Base-by-base conservation (phyloP, 2,329 filamentous ascomycete genomes). In the Fonsecaea erecta region DNA sequence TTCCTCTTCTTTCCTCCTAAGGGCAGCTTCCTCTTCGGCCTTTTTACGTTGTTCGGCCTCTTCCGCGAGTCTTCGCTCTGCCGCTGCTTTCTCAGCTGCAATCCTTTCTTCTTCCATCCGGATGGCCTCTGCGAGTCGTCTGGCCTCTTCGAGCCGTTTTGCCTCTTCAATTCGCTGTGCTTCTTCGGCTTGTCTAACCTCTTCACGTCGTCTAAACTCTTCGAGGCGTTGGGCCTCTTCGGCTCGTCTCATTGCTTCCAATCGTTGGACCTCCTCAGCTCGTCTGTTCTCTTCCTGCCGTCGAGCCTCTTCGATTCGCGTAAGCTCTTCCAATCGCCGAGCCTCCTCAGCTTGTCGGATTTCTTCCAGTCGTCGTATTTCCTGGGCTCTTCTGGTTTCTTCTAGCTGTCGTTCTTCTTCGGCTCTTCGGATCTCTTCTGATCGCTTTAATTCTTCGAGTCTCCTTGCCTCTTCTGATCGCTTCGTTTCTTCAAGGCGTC, bases 1-100 rank as follows among this genome's bases (percentile, higher is more conserved):
- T 61, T 82, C 80, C 66, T 82, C 80, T 30, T 78, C 80, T 71
- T 80, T 77, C 65, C 77, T 78, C 51, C 77, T 78, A 55, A 63
- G 66, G 26, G 68, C 67, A 35, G 77, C 74, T 63, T 80, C 77
- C 64, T 80, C 78, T 58, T 78, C 76, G 66, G 78, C 77, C 64
- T 78, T 77, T 64, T 75, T 77, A 66, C 76, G 70, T 26, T 71
- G 71, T 58, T 74, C 75, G 65, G 75, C 71, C 55, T 73, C 71
- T 54, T 63, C 65, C 30, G 77, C 78, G 14, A 67, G 77, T 77
- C 64, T 80, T 78, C 75, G 76, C 53, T 75, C 75, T 37, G 75
- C 73, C 53, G 75, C 73, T 14, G 71, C 73, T 56, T 74, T 73
- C 53, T 72, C 72, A 16, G 64, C 64, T 61, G 74, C 73, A 51